Evolutionary conservation across 305 asterid species (phyloP).

Genomic region (Withania somnifera): DNA sequence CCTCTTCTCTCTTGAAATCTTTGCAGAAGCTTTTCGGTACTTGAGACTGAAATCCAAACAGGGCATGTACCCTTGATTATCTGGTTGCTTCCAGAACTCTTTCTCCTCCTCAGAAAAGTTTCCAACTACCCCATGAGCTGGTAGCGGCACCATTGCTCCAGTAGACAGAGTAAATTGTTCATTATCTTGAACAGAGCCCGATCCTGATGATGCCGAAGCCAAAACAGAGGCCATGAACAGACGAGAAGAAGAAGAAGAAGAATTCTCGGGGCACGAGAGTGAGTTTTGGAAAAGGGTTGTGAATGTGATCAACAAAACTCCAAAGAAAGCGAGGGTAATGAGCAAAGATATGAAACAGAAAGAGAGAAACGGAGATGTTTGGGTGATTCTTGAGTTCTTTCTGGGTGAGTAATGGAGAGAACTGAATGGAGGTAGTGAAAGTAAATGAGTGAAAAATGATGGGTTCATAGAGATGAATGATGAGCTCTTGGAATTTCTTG

Average conservation of each 20-base stretch:
- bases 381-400: slow-evolving; percentile 28
- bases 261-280: slow-evolving; percentile 19
- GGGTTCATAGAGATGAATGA: slow-evolving; percentile 38
- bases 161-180: neutral
- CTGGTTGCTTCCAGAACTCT: slow-evolving; percentile 54
- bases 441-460: slow-evolving; percentile 24
- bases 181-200: neutral
- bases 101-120: slow-evolving; percentile 27
- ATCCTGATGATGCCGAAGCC: slow-evolving; percentile 4
- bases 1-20: slow-evolving; percentile 33
- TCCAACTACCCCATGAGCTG: slow-evolving; percentile 17
- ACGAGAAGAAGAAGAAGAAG: slow-evolving; percentile 4
- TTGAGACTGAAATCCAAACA: slow-evolving; percentile 44
- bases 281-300: slow-evolving; percentile 20
- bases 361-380: slow-evolving; percentile 10
- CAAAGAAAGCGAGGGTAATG: slow-evolving; percentile 25
- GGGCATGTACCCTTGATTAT: slow-evolving; percentile 42
- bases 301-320: slow-evolving; percentile 22
- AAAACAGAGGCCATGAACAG: neutral
- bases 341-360: slow-evolving; percentile 30
- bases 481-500: slow-evolving; percentile 26
- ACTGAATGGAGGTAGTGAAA: slow-evolving; percentile 19
- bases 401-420: slow-evolving; percentile 16
- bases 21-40: slow-evolving; percentile 36
- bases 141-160: slow-evolving; percentile 41